phyloP scores from a whole-genome alignment of 2,329 filamentous ascomycete species.

The Sporothrix schenckii region DNA sequence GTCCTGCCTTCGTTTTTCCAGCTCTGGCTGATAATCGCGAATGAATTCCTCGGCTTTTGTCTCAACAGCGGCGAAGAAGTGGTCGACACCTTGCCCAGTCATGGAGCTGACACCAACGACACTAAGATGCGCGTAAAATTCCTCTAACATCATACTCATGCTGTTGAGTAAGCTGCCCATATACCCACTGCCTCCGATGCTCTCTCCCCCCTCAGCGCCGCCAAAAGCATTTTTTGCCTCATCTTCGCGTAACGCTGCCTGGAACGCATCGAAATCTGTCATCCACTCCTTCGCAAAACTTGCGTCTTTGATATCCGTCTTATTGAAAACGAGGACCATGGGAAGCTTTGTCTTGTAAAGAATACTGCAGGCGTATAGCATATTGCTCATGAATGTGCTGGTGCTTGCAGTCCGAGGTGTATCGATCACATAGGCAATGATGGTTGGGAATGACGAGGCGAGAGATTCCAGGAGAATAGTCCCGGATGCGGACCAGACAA shows the following conservation, averaged over 20 bases:
- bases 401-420: slow-evolving; percentile 91
- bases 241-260: slow-evolving; percentile 78
- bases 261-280: slow-evolving; percentile 97
- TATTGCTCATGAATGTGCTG: slow-evolving; percentile 99
- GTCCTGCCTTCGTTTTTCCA: slow-evolving; percentile 75
- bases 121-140: slow-evolving; percentile 93
- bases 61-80: slow-evolving; percentile 88
- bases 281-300: slow-evolving; percentile 97
- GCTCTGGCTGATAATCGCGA: slow-evolving; percentile 86
- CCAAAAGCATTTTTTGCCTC: slow-evolving; percentile 78
- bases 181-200: slow-evolving; percentile 79
- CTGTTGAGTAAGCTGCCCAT: slow-evolving; percentile 96
- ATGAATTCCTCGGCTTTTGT: slow-evolving; percentile 88
- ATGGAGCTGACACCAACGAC: slow-evolving; percentile 93
- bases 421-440: slow-evolving; percentile 97
- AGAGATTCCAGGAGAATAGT: slow-evolving; percentile 91
- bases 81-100: slow-evolving; percentile 86
- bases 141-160: slow-evolving; percentile 96
- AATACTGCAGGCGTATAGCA: slow-evolving; percentile 98
- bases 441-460: slow-evolving; percentile 91
- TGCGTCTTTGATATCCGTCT: slow-evolving; percentile 92
- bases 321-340: slow-evolving; percentile 99
- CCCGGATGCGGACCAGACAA: slow-evolving; percentile 96
- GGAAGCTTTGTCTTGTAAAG: slow-evolving; percentile 98
- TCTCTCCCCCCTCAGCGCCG: slow-evolving; percentile 64